Evolutionary conservation across 2,329 filamentous ascomycete species (phyloP).

Genomic region (Colletotrichum agaves): DNA sequence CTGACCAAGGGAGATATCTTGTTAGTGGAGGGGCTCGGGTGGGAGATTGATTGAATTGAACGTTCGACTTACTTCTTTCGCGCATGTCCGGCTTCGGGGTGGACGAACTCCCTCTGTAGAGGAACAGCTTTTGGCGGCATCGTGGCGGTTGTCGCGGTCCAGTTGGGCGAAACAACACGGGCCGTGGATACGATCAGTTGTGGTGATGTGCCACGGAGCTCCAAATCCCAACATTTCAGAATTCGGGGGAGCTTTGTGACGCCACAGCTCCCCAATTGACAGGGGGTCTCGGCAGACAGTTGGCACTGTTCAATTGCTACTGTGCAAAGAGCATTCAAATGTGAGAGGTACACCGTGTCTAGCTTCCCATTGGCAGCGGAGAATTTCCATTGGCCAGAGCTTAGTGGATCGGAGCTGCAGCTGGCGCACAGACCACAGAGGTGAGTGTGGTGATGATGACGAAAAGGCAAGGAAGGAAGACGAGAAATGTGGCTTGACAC

Average conservation of each 20-base stretch:
- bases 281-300: slow-evolving; percentile 16
- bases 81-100: slow-evolving; percentile 61
- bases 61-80: slow-evolving; percentile 62
- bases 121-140: slow-evolving; percentile 53
- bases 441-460: slow-evolving; percentile 17
- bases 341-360: background rate
- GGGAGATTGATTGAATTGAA: slow-evolving; percentile 1
- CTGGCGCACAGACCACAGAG: slow-evolving; percentile 26
- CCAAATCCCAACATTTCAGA: slow-evolving; percentile 37
- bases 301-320: rapidly evolving
- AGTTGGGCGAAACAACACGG: slow-evolving; percentile 15
- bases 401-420: slow-evolving; percentile 18
- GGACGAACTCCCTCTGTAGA: slow-evolving; percentile 53
- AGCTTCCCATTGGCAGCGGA: background rate
- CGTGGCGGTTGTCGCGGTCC: slow-evolving; percentile 40
- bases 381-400: slow-evolving; percentile 27
- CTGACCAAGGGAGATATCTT: slow-evolving; percentile 44
- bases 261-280: slow-evolving; percentile 37
- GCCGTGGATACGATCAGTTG: slow-evolving; percentile 17
- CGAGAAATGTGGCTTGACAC: slow-evolving; percentile 30
- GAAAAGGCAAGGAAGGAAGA: slow-evolving; percentile 25
- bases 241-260: slow-evolving; percentile 32
- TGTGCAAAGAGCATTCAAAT: rapidly evolving
- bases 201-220: slow-evolving; percentile 35
- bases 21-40: slow-evolving; percentile 34